Conservation (phyloP, 2,329 filamentous ascomycete species). For the Trichoderma citrinoviride region DNA sequence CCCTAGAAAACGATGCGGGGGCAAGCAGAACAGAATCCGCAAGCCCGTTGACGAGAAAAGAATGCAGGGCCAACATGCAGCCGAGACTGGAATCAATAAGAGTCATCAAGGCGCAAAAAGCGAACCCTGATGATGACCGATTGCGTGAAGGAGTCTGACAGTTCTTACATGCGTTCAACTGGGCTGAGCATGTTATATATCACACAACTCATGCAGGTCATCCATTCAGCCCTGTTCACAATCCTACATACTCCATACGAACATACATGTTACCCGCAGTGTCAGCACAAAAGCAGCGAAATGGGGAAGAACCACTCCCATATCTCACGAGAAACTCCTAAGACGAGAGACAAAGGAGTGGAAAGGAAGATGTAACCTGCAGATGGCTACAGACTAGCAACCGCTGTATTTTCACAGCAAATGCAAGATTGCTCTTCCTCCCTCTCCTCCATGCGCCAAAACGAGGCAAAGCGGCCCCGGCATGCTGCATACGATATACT, state of each 20-base stretch:
- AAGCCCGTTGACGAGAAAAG: too few species aligned
- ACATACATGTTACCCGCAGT: neutral
- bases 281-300: neutral
- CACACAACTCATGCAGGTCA: neutral
- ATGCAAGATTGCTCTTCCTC: neutral
- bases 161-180: neutral
- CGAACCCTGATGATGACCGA: neutral
- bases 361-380: neutral
- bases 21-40: too few species aligned
- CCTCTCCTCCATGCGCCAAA: too few species aligned
- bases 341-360: too few species aligned
- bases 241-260: neutral
- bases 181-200: neutral
- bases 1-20: too few species aligned
- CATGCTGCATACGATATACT: neutral
- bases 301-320: neutral
- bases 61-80: too few species aligned
- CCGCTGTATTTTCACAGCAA: neutral
- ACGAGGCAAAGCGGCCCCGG: neutral
- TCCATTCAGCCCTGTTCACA: neutral
- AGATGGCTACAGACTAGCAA: neutral
- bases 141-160: neutral
- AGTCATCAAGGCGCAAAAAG: neutral
- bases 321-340: neutral
- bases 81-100: too few species aligned